phyloP scores from a whole-genome alignment of 768 basidiomycete species.

The Sistotremastrum niveocremeum region DNA sequence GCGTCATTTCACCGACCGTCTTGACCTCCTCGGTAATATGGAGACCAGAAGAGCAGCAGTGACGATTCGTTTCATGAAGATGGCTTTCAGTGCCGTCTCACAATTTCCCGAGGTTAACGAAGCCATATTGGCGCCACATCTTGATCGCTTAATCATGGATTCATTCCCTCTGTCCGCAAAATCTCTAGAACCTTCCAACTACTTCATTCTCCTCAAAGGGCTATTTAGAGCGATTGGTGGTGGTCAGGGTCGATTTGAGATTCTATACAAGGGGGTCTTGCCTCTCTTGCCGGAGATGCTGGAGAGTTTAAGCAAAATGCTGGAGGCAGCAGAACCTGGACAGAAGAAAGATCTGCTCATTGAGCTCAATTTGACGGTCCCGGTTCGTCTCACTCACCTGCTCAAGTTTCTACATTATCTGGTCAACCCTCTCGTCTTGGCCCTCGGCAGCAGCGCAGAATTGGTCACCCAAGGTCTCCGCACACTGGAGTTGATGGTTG shows the following conservation, averaged over 20 bases:
- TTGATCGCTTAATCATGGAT: conserved; percentile 88
- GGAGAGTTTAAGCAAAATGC: conserved; percentile 83
- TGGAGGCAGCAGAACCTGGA: conserved; percentile 67
- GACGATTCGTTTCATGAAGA: conserved; percentile 86
- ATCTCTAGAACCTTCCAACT: conserved; percentile 80
- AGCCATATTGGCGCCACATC: conserved; percentile 82
- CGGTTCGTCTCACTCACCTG: conserved; percentile 86
- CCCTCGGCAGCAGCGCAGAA: conserved; percentile 75
- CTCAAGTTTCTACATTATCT: conserved; percentile 89
- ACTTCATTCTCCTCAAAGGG: conserved; percentile 82
- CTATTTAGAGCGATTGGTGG: conserved; percentile 90
- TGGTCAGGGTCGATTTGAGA: conserved; percentile 84
- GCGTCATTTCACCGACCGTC: conserved; percentile 67
- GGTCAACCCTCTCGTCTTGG: conserved; percentile 91
- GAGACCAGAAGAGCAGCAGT: conserved; percentile 72
- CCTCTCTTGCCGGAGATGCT: conserved; percentile 96
- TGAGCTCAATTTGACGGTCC: conserved; percentile 93
- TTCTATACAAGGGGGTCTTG: conserved; percentile 89
- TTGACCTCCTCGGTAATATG: conserved; percentile 74
- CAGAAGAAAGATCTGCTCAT: conserved; percentile 82
- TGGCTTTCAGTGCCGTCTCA: conserved; percentile 83
- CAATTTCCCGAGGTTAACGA: conserved; percentile 67
- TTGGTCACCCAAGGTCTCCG: conserved; percentile 90
- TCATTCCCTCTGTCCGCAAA: conserved; percentile 91
- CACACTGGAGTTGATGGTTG: conserved; percentile 96